Conservation (phyloP, 1,284 basidiomycete genomes). For the Retiboletus fuscus region DNA sequence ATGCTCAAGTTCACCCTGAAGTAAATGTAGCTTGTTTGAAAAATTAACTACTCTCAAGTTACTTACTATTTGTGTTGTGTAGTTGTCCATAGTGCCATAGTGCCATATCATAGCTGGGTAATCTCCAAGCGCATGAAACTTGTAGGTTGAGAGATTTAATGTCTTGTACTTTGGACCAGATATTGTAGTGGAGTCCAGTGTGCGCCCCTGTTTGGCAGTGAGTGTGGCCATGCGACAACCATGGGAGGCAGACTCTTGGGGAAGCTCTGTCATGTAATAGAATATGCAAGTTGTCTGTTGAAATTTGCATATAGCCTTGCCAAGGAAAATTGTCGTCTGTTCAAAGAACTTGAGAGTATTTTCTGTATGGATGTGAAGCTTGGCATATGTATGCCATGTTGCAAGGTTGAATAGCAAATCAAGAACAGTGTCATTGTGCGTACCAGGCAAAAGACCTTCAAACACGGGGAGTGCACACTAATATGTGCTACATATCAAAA, state of each 20-base stretch:
- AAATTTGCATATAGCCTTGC: neutral
- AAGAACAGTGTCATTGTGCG: slow-evolving; percentile 36
- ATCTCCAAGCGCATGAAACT: too few relatives aligned
- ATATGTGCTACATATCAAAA: too few relatives aligned
- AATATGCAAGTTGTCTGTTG: neutral
- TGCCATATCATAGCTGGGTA: too few relatives aligned
- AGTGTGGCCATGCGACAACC: neutral
- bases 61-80: too few relatives aligned
- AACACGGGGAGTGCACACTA: neutral
- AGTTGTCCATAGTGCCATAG: too few relatives aligned
- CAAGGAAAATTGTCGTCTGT: neutral
- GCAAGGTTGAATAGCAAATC: slow-evolving; percentile 16
- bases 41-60: too few relatives aligned
- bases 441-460: slow-evolving; percentile 41
- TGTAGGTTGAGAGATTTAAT: slow-evolving; percentile 31
- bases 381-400: slow-evolving; percentile 42
- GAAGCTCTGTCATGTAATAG: neutral
- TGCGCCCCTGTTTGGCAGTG: neutral
- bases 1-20: slow-evolving; percentile 35
- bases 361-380: slow-evolving; percentile 43
- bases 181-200: neutral
- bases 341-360: slow-evolving; percentile 42
- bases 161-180: slow-evolving; percentile 16
- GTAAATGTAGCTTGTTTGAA: neutral
- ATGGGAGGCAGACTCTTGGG: neutral